Conservation (phyloP, 306 rosid genomes). For the Purshia tridentata region DNA sequence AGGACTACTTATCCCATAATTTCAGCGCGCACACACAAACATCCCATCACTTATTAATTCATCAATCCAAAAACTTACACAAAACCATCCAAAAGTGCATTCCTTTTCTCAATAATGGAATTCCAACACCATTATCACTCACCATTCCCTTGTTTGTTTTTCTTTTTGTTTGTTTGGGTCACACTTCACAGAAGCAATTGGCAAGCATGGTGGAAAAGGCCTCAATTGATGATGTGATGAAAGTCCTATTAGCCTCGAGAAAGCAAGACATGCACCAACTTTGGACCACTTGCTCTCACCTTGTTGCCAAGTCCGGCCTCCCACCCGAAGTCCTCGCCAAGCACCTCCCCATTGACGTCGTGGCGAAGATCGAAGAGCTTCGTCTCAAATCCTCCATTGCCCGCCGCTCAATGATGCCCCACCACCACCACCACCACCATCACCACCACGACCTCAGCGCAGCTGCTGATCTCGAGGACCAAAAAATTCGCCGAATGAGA, state of each 20-base stretch:
- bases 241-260: constrained; percentile 82
- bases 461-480: constrained; percentile 85
- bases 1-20: constrained; percentile 10
- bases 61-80: neutral
- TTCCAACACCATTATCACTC: neutral
- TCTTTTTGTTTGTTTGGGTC: neutral
- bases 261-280: constrained; percentile 98
- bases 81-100: neutral
- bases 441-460: constrained; percentile 55
- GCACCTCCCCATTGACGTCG: constrained; percentile 83
- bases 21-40: constrained; percentile 13
- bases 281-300: constrained; percentile 92
- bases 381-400: constrained; percentile 80
- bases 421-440: constrained; percentile 49
- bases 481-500: constrained; percentile 86
- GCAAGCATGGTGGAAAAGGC: constrained; percentile 98
- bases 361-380: constrained; percentile 88
- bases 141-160: neutral
- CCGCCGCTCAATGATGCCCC: constrained; percentile 60
- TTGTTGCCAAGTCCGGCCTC: constrained; percentile 88
- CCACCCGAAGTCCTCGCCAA: constrained; percentile 88
- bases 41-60: constrained; percentile 37
- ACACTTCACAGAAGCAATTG: constrained; percentile 71
- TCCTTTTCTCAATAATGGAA: neutral
- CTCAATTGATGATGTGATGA: constrained; percentile 97